Percentiles rank a stretch among this genome's conserved stretches.
phyloP scores from a whole-genome alignment of 371 early-diverging fungal genomes.

The Mortierella sp. region DNA sequence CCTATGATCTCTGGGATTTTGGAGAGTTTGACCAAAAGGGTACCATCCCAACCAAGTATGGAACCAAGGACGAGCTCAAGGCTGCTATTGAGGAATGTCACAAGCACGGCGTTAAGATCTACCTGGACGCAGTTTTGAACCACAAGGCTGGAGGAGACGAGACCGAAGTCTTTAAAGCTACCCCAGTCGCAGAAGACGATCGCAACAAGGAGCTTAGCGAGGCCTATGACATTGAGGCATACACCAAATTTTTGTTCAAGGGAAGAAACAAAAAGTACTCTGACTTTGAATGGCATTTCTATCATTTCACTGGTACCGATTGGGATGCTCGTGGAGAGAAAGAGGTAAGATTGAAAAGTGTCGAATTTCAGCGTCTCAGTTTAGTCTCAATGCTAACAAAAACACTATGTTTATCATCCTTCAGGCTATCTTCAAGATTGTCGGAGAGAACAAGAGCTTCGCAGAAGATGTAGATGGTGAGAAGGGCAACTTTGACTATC shows the following conservation, averaged over 20 bases:
- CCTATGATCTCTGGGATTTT: conserved; percentile 56
- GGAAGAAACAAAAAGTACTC: conserved; percentile 59
- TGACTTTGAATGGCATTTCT: conserved; percentile 48
- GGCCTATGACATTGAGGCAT: conserved; percentile 57
- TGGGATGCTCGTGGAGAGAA: conserved; percentile 38
- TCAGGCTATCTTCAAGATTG: conserved; percentile 57
- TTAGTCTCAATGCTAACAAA: not conserved
- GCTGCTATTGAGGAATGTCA: conserved; percentile 49
- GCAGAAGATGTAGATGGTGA: conserved; percentile 59
- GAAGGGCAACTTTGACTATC: conserved; percentile 62
- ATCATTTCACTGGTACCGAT: conserved; percentile 60
- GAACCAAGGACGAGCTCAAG: conserved; percentile 56
- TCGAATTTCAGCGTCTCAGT: not conserved
- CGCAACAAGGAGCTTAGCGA: conserved; percentile 48
- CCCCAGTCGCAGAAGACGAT: conserved; percentile 52
- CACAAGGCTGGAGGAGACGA: conserved; percentile 58
- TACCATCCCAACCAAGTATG: conserved; percentile 57
- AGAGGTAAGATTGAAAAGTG: not conserved
- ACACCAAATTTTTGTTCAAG: conserved; percentile 58
- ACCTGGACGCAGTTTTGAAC: conserved; percentile 57
- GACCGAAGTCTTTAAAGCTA: conserved; percentile 55
- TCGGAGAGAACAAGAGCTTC: conserved; percentile 59
- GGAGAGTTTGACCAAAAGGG: conserved; percentile 62
- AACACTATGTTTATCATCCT: not conserved
- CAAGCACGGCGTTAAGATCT: conserved; percentile 49